Conservation (phyloP, 2,329 filamentous ascomycete genomes). For the Thyridium curvatum region DNA sequence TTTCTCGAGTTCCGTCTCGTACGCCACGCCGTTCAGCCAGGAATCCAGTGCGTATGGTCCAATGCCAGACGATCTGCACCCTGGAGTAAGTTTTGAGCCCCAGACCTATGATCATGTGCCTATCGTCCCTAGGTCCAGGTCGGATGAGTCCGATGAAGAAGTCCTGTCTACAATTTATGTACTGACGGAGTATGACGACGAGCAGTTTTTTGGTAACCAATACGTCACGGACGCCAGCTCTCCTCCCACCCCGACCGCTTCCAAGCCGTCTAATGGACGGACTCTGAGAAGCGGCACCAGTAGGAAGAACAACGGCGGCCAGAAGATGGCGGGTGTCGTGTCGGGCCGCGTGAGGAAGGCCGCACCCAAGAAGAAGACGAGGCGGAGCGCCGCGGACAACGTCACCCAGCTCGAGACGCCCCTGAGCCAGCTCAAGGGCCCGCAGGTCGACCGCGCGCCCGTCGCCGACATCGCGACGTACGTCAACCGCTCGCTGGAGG, state of each 20-base stretch:
- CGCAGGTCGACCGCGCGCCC: slow-evolving; percentile 37
- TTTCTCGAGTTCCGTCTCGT: too few relatives aligned
- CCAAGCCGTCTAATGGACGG: slow-evolving; percentile 19
- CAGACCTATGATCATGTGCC: too few relatives aligned
- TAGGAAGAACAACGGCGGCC: slow-evolving; percentile 20
- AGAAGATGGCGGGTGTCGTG: slow-evolving; percentile 25
- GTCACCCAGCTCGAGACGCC: slow-evolving; percentile 56
- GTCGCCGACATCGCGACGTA: slow-evolving; percentile 75
- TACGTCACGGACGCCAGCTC: slow-evolving; percentile 48
- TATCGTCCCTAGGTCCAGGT: too few relatives aligned
- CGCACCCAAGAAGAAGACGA: slow-evolving; percentile 35
- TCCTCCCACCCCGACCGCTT: slow-evolving; percentile 35
- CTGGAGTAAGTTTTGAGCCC: slow-evolving; percentile 1
- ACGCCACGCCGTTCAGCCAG: slow-evolving; percentile 8
- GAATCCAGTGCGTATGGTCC: slow-evolving; percentile 17
- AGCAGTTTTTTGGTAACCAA: slow-evolving; percentile 22
- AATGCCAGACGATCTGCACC: slow-evolving; percentile 14
- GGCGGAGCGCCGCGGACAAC: slow-evolving; percentile 31
- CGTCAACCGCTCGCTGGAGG: slow-evolving; percentile 65
- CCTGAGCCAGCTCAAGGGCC: slow-evolving; percentile 61
- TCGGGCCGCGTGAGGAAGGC: slow-evolving; percentile 27
- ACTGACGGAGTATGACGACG: slow-evolving; percentile 6
- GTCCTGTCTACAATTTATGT: too few relatives aligned
- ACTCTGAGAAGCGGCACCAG: slow-evolving; percentile 15
- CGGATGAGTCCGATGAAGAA: too few relatives aligned